A percentile compares a stretch with the other conserved stretches of the same genome.
Conservation (phyloP, 257 asterid genomes). For the Lycium ferocissimum region DNA sequence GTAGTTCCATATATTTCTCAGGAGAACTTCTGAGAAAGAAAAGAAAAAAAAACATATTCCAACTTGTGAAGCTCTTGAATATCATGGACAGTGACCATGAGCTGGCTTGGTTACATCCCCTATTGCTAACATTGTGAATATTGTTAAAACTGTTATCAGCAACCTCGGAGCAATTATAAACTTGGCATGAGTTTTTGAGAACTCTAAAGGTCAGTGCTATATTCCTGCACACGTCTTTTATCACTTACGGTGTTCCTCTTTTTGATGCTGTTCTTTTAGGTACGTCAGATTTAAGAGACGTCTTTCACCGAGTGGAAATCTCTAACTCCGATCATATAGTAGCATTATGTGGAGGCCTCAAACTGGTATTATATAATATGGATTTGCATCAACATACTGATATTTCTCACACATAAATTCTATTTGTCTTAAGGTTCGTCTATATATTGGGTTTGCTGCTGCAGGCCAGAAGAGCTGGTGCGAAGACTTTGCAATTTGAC, state of each 20-base stretch:
- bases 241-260: not conserved
- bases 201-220: not conserved
- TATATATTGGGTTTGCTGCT: not conserved
- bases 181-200: no score
- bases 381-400: slow-evolving; percentile 18
- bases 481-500: slow-evolving; percentile 75
- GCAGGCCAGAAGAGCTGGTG: slow-evolving; percentile 75
- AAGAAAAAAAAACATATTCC: not conserved
- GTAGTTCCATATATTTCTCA: not conserved
- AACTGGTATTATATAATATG: slow-evolving; percentile 56
- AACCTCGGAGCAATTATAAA: not conserved
- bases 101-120: not conserved
- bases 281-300: slow-evolving; percentile 62
- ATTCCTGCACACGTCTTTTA: not conserved
- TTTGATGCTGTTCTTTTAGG: slow-evolving; percentile 40
- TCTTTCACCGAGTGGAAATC: slow-evolving; percentile 65
- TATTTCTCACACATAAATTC: not conserved
- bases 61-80: not conserved
- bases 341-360: slow-evolving; percentile 83
- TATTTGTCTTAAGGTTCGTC: not conserved
- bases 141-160: not conserved
- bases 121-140: not conserved
- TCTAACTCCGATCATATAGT: slow-evolving; percentile 72
- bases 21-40: not conserved
- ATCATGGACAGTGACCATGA: not conserved